phyloP scores from a whole-genome alignment of 2,329 filamentous ascomycete species.

The Colletotrichum lindemuthianum region DNA sequence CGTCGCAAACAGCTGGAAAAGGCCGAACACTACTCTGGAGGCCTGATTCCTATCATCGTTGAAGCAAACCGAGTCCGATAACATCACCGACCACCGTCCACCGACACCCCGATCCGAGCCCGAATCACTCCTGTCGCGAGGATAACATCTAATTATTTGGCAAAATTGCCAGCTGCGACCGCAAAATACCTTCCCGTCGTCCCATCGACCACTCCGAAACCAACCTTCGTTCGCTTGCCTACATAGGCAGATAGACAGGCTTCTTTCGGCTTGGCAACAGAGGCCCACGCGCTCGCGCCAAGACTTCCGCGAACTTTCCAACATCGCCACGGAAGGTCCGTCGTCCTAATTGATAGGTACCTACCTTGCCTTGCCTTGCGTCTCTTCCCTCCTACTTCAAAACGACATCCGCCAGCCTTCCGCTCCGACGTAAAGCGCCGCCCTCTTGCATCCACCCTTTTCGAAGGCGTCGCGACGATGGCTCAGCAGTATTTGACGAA shows the following conservation, averaged over 20 bases:
- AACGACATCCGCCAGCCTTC: slow-evolving; percentile 11
- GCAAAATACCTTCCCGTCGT: slow-evolving; percentile 4
- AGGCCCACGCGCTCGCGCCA: slow-evolving; percentile 33
- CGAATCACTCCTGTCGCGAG: too few relatives aligned
- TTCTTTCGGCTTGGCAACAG: slow-evolving; percentile 15
- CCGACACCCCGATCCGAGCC: background rate
- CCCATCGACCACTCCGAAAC: slow-evolving; percentile 28
- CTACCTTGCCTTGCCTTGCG: slow-evolving; percentile 6
- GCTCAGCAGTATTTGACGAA: slow-evolving; percentile 47
- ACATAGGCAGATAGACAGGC: background rate
- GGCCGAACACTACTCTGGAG: slow-evolving; percentile 31
- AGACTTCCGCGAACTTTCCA: slow-evolving; percentile 20
- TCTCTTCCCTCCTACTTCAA: background rate
- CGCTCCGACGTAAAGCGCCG: slow-evolving; percentile 1
- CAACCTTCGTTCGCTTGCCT: slow-evolving; percentile 17
- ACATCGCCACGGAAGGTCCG: too few relatives aligned
- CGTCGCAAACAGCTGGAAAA: slow-evolving; percentile 33
- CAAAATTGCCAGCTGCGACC: background rate
- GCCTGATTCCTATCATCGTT: slow-evolving; percentile 32
- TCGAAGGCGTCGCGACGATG: slow-evolving; percentile 21
- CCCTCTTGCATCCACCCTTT: background rate
- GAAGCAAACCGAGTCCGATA: slow-evolving; percentile 16
- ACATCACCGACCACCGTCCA: background rate
- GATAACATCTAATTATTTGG: too few relatives aligned
- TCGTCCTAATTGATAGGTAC: too few relatives aligned